A percentile compares a stretch with the other conserved stretches of the same genome.
Evolutionary conservation across 192 early-diverging fungal species (phyloP).

Genomic region (Gryganskiella cystojenkinii): DNA sequence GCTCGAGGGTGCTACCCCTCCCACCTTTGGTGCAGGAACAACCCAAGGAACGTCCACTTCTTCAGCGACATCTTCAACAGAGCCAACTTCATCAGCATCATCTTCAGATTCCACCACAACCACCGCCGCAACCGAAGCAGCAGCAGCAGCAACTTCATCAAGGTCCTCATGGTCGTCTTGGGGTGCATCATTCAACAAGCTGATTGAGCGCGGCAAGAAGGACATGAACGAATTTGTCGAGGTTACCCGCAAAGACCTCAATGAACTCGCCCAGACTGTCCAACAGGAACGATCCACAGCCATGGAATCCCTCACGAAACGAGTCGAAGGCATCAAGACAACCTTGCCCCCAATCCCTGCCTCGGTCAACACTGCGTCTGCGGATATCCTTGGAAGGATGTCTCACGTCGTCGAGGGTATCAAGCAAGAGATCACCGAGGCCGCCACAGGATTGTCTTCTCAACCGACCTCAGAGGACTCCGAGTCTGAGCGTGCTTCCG

Average conservation of each 20-base stretch:
- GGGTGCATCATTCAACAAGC: constrained; percentile 48
- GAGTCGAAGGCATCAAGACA: constrained; percentile 41
- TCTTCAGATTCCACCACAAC: background rate
- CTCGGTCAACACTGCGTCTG: constrained; percentile 32
- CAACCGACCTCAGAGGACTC: background rate
- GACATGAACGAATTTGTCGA: constrained; percentile 59
- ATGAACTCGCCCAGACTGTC: constrained; percentile 59
- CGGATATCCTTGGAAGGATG: constrained; percentile 30
- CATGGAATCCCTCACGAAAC: constrained; percentile 33
- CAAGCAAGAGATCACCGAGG: constrained; percentile 43
- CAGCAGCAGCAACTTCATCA: constrained; percentile 13
- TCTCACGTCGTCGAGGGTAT: constrained; percentile 37
- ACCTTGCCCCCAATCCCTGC: constrained; percentile 33
- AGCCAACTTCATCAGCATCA: constrained; percentile 11
- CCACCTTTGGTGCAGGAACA: background rate
- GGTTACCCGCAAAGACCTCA: constrained; percentile 61
- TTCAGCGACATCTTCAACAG: constrained; percentile 15
- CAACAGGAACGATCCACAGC: constrained; percentile 53
- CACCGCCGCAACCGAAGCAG: background rate
- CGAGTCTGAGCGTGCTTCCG: background rate
- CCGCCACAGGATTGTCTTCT: constrained; percentile 27
- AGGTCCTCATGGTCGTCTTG: constrained; percentile 41
- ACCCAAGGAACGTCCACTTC: background rate
- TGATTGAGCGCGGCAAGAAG: constrained; percentile 51
- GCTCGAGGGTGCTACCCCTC: constrained; percentile 21